Evolutionary conservation across 805 yeast genomes (phyloP), one percentile per base, ranked within the genome.

Genomic region (Jamesozyma jinghongensis): DNA sequence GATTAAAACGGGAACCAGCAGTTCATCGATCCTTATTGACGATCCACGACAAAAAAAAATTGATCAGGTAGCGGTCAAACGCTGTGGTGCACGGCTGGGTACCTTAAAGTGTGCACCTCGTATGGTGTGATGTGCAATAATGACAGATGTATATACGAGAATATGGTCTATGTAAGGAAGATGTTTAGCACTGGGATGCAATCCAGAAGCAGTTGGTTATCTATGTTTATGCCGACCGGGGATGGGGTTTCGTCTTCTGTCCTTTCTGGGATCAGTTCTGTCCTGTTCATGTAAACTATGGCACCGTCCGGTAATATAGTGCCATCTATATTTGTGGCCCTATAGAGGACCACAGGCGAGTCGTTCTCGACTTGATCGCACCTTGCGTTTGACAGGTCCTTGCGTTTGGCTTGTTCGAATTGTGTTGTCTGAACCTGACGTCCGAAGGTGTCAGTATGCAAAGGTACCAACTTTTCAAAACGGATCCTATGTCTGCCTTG

Each of bases 171-270:
- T 27, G 34, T 32, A 19, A 47, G 25, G 31, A 32, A 29, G 25
- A 54, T 32, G 37, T 59, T 59, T 13, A 52, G 31, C 19, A 59
- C 43, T 12, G 63, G 63, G 1, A 52, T 46, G 29, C 57, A 47
- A n/a, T 52, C 52, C 5, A 58, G 28, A 41, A 55, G 42, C 18
- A 59, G 36, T 44, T 57, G 59, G 17, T 46, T 27, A 13, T 46
- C 19, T n/a, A 20, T 26, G 36, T 57, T 59, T 19, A 41, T 34
- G 3, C 57, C n/a, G n/a, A n/a, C n/a, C n/a, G n/a, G n/a, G n/a
- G n/a, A n/a, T n/a, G n/a, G n/a, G n/a, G 22, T 19, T 12, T 13
- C 16, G 18, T 17, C 6, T 4, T 5, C 16, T 26, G 20, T 19
- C 12, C 20, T 25, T 20, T 13, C 19, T 3, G 14, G 14, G 33